A percentile compares a stretch with the other conserved stretches of the same genome.
phyloP scores from a whole-genome alignment of 2,329 filamentous ascomycete species.

The Pseudogymnoascus sp. region DNA sequence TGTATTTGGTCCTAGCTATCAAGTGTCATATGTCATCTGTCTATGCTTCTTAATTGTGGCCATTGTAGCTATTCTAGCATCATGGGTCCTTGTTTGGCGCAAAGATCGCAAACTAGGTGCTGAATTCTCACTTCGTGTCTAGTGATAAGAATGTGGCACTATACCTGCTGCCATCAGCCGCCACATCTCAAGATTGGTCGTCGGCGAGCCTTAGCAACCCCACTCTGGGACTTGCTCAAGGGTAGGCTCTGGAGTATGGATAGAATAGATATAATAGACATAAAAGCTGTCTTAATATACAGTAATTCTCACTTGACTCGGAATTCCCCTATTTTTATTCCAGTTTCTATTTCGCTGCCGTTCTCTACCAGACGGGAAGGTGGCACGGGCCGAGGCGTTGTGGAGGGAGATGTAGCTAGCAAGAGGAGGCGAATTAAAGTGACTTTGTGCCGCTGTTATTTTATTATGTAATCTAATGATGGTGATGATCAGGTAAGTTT shows the following conservation, averaged over 20 bases:
- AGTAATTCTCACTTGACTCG: not conserved
- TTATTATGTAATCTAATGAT: constrained; percentile 12
- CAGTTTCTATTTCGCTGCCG: not conserved
- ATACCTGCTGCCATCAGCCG: not conserved
- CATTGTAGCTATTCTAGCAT: constrained; percentile 24
- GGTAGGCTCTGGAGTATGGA: not conserved
- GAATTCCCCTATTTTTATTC: not conserved
- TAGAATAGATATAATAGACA: not conserved
- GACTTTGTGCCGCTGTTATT: not conserved
- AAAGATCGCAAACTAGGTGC: constrained; percentile 15
- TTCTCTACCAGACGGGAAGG: not conserved
- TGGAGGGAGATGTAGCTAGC: not conserved
- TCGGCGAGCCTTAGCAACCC: not conserved
- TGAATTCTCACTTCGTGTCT: not conserved
- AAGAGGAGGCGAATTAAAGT: not conserved
- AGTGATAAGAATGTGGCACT: not conserved
- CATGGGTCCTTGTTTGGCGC: constrained; percentile 25
- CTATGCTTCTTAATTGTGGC: constrained; percentile 27
- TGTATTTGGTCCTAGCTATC: constrained; percentile 34
- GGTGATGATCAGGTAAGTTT: constrained; percentile 19
- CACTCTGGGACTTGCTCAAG: not conserved
- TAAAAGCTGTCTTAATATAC: not conserved
- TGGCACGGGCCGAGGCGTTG: not conserved
- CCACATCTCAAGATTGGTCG: not conserved
- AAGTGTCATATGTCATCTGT: constrained; percentile 33